Evolutionary conservation across 73 alveolate species (phyloP), one percentile per base, ranked within the genome.

Genomic region (Tetrahymena thermophila): DNA sequence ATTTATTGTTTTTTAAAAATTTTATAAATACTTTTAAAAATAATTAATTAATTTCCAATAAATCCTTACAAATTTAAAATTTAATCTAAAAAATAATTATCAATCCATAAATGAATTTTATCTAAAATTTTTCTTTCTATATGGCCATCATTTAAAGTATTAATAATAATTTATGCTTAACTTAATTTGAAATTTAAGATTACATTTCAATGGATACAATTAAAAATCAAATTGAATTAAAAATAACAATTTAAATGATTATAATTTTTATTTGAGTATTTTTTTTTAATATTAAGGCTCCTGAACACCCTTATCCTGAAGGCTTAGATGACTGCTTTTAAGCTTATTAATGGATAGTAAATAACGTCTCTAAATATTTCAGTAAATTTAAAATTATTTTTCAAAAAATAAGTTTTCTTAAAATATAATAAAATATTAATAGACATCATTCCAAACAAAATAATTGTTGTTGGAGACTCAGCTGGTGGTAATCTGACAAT

Each of bases 271-370:
- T 11, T 31, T 71, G 3, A 0, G 8, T 19, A 71, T 19, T 71
- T 71, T 71, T 4, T 4, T 21, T 23, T 1, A n/a, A 71, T 10
- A 71, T 19, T 2, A 19, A 71, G 89, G 95, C 99, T 11, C 99
- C 99, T 55, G 85, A 98, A 93, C 85, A 96, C 96, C 96, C 96
- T 43, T 98, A 96, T 94, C 99, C 99, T 0, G 96, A 95, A 43
- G 99, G 98, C 21, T 35, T 98, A 44, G 97, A 98, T 97, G 99
- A 98, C 94, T 50, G 95, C 35, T 98, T 97, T 97, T 98, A 98
- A 94, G 99, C 99, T 21, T 98, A 98, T 96, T 93, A 96, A 95
- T 98, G 99, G 98, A 94, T 98, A 16, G 94, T 97, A 23, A 93
- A 94, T 15, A 34, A 97, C 94, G 97, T 96, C 34, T 55, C 96